phyloP scores from a whole-genome alignment of 768 basidiomycete species.

The Kwoniella newhampshirensis region DNA sequence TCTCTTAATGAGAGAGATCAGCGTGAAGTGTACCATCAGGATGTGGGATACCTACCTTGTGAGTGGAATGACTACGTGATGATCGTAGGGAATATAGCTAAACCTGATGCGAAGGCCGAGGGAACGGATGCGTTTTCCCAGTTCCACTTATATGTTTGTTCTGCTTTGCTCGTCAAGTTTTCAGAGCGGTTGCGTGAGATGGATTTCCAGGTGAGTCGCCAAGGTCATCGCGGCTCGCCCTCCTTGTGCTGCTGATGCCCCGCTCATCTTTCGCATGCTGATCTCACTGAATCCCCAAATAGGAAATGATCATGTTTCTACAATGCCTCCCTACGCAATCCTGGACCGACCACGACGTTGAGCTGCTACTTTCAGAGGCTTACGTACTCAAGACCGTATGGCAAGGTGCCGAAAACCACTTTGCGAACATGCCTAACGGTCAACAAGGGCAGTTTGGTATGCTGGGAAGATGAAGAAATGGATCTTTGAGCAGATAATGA shows the following conservation, averaged over 20 bases:
- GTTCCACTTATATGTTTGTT: conserved; percentile 97
- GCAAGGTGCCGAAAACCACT: conserved; percentile 54
- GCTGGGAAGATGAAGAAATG: conserved; percentile 39
- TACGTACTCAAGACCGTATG: conserved; percentile 64
- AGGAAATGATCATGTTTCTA: conserved; percentile 99
- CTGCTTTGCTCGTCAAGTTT: conserved; percentile 94
- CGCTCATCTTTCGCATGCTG: no score
- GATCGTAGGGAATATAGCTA: neutral
- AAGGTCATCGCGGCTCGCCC: neutral
- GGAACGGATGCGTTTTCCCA: conserved; percentile 97
- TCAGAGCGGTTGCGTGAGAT: conserved; percentile 88
- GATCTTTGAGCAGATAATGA: no score
- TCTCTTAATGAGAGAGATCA: conserved; percentile 94
- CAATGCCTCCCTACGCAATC: conserved; percentile 60
- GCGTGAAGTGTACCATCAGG: conserved; percentile 90
- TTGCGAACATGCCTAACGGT: conserved; percentile 37
- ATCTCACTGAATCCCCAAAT: conserved; percentile 3
- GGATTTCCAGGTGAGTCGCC: conserved; percentile 85
- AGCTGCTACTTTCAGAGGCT: conserved; percentile 90
- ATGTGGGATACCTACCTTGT: conserved; percentile 99
- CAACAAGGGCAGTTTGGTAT: conserved; percentile 39
- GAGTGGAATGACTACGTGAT: conserved; percentile 46
- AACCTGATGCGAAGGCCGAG: conserved; percentile 68
- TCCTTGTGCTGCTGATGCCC: neutral
- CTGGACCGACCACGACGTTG: conserved; percentile 95